Evolutionary conservation across 768 basidiomycete species (phyloP), one percentile per base, ranked within the genome.

Genomic region (Lentinula aciculospora): DNA sequence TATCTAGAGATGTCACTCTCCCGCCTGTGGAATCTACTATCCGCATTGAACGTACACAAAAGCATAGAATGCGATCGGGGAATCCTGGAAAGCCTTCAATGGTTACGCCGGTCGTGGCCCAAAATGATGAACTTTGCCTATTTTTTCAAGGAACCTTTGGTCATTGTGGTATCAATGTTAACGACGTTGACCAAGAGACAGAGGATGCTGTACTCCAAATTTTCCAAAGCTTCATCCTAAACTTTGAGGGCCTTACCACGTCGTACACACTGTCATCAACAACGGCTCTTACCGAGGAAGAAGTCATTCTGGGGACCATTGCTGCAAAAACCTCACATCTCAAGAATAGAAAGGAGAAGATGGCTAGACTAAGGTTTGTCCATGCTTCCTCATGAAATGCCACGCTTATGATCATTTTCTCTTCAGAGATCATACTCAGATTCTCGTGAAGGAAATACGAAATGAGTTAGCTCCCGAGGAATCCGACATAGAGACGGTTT

Each of bases 261-360:
- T 71, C 71, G 81, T 65, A 76, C 77, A 1, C 69, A 85, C 0
- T 81, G 78, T 2, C 70, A 72, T 50, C 62, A 66, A n/a, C 73
- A 71, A 28, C 74, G 1, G 71, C 72, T 53, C 69, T 87, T 1
- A 79, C 79, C 9, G 85, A 88, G 63, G 85, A 82, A 64, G 88
- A 88, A 66, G 83, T 79, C 0, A 68, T 85, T 2, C 67, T 87
- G 17, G 87, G 88, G 0, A 86, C 86, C 0, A 88, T 88, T 58
- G 72, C 80, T 0, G 83, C 84, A 19, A 84, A 84, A 58, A 81
- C 75, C 12, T 80, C 83, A 0, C 83, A 87, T 62, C 77, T 79
- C 12, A 74, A 82, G 8, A 75, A 71, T 58, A 74, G 85, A 23
- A 76, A 69, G 58, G 80, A 85, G 36, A 64, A 75, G 34, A 86